Percentiles rank a stretch among this genome's conserved stretches.
These are phyloP conservation scores for Nakazawaea wickerhamii DNA, from an alignment of 805 yeast genomes.

Conservation along the genomic window DNA sequence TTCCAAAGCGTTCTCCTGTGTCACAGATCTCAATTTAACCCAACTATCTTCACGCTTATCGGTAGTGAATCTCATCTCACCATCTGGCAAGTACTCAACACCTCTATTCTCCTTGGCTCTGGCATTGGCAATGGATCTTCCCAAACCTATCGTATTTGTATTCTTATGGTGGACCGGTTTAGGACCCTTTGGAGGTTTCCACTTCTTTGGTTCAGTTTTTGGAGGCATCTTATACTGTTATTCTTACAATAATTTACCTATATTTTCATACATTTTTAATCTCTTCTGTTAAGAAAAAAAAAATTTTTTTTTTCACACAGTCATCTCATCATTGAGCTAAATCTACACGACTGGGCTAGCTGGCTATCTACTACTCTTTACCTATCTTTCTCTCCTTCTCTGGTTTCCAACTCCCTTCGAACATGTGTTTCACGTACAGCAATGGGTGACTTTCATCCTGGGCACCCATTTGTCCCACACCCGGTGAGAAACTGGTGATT, in stretches of 20 bases:
- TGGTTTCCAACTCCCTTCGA: constrained; percentile 61
- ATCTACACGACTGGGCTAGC: not conserved
- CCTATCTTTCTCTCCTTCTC: constrained; percentile 17
- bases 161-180: constrained; percentile 82
- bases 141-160: constrained; percentile 79
- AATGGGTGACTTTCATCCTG: constrained; percentile 32
- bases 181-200: constrained; percentile 91
- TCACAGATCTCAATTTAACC: constrained; percentile 89
- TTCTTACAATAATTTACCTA: constrained; percentile 1
- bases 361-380: not conserved
- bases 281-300: too few relatives aligned
- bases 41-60: constrained; percentile 79
- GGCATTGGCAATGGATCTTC: constrained; percentile 74
- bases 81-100: constrained; percentile 72
- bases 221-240: constrained; percentile 38
- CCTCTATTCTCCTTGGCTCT: constrained; percentile 58
- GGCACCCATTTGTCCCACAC: constrained; percentile 67
- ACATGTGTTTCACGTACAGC: constrained; percentile 60
- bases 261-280: not conserved
- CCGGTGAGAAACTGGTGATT: constrained; percentile 63
- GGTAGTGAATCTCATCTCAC: constrained; percentile 85
- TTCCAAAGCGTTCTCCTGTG: constrained; percentile 90
- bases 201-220: constrained; percentile 54
- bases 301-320: not conserved
- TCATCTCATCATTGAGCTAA: not conserved